Evolutionary conservation across 2,329 filamentous ascomycete species (phyloP), one percentile per base, ranked within the genome.

Genomic region (Apiospora phragmitis): DNA sequence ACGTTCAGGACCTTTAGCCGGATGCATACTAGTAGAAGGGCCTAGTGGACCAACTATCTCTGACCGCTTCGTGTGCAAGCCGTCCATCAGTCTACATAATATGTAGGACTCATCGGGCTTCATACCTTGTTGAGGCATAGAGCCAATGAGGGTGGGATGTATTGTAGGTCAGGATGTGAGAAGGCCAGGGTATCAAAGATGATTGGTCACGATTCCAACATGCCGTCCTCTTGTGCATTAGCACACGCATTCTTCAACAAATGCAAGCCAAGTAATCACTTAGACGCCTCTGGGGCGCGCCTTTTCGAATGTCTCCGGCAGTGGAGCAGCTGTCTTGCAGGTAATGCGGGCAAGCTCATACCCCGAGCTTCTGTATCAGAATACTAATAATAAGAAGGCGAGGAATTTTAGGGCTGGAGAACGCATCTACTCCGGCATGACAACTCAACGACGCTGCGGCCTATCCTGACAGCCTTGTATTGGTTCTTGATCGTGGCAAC

Each of bases 231-330:
- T 29, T 14, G 12, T 43, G 38, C 65, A 67, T 45, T 67, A 45
- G 38, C 65, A 43, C 65, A 21, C 41, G 29, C 65, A 67, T 67
- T 67, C 65, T 67, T 67, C 65, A 67, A n/a, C 65, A 67, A 29
- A 67, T 62, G 55, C 32, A 62, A 38, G 51, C 29, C 51, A 21
- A 35, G 16, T 35, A 59, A 18, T 35, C 16, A 3, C 16, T 18
- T 21, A 35, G 29, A 21, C 29, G 51, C 29, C 51, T 35, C 29
- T 32, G 18, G 51, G 35, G 21, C 29, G 18, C 51, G 51, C 51
- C 29, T 18, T n/a, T 62, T 62, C 55, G 55, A 62, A 62, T 1
- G 32, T 3, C 55, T 62, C 32, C 8, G 11, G 32, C 4, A 29
- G 18, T 38, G 55, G 55, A 12, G 4, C 32, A 62, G 21, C 21